Conservation (phyloP, 257 asterid species). For the Solanum sejunctum region DNA sequence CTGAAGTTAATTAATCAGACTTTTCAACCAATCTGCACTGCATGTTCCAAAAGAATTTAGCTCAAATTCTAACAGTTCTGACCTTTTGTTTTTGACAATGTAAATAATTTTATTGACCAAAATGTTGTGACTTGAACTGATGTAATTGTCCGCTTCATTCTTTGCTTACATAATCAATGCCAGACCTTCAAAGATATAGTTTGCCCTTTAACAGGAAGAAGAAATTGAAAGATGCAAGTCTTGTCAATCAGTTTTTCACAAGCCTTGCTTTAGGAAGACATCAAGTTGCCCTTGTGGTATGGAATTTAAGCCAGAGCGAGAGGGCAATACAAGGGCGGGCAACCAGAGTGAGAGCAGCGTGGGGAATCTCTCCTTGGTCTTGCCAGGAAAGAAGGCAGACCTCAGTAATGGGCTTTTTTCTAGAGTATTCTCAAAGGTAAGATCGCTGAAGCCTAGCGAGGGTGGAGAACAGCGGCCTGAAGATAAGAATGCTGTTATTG, state of each 20-base stretch:
- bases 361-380: conserved; percentile 7
- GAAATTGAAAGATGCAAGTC: conserved; percentile 68
- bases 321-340: conserved; percentile 16
- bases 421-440: conserved; percentile 51
- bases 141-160: neutral
- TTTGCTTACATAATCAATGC: neutral
- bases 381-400: conserved; percentile 17
- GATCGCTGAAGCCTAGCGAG: conserved; percentile 23
- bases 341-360: neutral
- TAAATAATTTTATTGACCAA: neutral
- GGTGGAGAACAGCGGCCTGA: conserved; percentile 19
- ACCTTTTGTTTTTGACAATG: neutral
- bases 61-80: neutral
- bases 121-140: neutral
- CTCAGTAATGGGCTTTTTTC: conserved; percentile 43
- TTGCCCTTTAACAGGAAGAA: conserved; percentile 51
- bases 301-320: conserved; percentile 20
- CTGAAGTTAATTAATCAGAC: neutral
- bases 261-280: conserved; percentile 52
- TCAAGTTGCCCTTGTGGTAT: conserved; percentile 65
- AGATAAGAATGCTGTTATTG: conserved; percentile 35
- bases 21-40: neutral
- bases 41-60: neutral
- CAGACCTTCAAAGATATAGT: neutral
- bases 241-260: conserved; percentile 67